Evolutionary conservation across 176 grass and related monocot species (phyloP).

Genomic region (Avena insularis): DNA sequence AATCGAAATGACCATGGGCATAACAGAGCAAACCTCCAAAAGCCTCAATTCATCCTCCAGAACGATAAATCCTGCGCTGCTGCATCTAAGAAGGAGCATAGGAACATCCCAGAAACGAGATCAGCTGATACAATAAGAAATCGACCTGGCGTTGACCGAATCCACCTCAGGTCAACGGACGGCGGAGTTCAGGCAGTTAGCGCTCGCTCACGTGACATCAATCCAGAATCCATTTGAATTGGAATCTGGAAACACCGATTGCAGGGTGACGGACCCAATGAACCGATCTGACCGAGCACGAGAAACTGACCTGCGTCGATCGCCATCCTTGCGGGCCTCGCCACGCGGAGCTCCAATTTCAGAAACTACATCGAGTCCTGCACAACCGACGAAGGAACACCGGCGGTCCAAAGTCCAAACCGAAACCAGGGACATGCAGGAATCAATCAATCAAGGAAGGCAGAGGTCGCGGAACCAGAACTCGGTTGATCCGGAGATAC

Average conservation of each 20-base stretch:
- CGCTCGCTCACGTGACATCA: neutral
- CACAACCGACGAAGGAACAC: constrained; percentile 4
- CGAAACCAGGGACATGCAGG: no score
- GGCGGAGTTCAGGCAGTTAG: no score
- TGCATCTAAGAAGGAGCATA: neutral
- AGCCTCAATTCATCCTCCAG: neutral
- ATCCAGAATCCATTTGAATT: neutral
- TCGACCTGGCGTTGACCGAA: neutral
- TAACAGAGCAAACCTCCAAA: constrained; percentile 41
- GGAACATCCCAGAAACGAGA: neutral
- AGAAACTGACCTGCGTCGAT: constrained; percentile 45
- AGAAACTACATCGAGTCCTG: constrained; percentile 10
- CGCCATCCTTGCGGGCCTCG: no score
- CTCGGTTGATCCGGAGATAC: neutral
- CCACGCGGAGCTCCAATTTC: neutral
- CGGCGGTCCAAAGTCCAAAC: neutral
- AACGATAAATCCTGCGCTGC: neutral
- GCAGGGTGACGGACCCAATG: constrained; percentile 34
- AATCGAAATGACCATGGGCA: neutral
- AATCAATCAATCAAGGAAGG: no score
- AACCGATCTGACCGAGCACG: neutral
- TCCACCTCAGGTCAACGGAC: neutral
- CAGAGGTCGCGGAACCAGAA: neutral
- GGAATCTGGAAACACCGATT: constrained; percentile 29
- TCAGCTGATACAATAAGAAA: constrained; percentile 5